phyloP scores from a whole-genome alignment of 2,329 filamentous ascomycete genomes.

The Cryoendolithus antarcticus region DNA sequence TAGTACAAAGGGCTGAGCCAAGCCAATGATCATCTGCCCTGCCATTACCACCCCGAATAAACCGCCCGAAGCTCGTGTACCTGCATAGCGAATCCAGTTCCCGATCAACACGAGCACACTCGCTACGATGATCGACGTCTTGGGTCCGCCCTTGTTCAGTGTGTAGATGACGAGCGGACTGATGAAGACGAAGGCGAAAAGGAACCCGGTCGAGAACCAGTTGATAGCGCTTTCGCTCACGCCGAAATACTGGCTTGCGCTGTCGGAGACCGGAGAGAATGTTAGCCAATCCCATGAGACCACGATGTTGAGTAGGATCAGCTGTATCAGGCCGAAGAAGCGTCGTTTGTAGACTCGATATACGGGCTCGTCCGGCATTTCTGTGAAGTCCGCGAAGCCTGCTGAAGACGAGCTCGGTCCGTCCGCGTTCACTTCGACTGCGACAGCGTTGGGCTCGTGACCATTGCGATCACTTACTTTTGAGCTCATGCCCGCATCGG shows the following conservation, averaged over 20 bases:
- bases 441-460: no score
- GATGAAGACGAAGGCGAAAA: conserved; percentile 68
- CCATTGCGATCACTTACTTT: no score
- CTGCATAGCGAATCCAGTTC: conserved; percentile 59
- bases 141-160: conserved; percentile 65
- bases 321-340: conserved; percentile 75
- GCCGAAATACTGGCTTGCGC: conserved; percentile 61
- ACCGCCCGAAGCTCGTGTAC: conserved; percentile 14
- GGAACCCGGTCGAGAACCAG: conserved; percentile 80
- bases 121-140: conserved; percentile 60
- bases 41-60: conserved; percentile 69
- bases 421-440: no score
- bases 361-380: neutral
- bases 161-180: conserved; percentile 63
- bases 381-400: no score
- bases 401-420: no score
- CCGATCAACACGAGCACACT: conserved; percentile 64
- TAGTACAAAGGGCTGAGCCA: conserved; percentile 85
- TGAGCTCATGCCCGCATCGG: no score
- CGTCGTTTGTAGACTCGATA: conserved; percentile 63
- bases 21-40: conserved; percentile 78
- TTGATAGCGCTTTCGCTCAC: conserved; percentile 70
- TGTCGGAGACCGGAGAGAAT: conserved; percentile 69
- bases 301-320: conserved; percentile 81
- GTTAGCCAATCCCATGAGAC: conserved; percentile 97